Percentiles rank a stretch among this genome's conserved stretches.
Conservation (phyloP, 768 basidiomycete species). For the Boletus huronensis region DNA sequence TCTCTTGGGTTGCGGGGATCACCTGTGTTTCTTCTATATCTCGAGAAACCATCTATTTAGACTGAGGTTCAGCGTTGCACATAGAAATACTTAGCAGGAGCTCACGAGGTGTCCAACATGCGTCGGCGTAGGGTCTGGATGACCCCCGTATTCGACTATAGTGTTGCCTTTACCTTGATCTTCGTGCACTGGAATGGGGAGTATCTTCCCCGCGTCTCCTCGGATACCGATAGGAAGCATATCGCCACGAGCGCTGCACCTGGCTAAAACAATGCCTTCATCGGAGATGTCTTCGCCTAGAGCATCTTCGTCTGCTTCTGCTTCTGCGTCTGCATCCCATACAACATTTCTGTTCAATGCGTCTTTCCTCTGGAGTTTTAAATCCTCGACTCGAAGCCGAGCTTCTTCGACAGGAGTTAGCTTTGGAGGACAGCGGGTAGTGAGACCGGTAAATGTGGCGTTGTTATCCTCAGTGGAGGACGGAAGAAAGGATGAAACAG, state of each 20-base stretch:
- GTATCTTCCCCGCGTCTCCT: slow-evolving; percentile 51
- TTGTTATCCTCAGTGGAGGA: slow-evolving; percentile 56
- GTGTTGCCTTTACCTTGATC: slow-evolving; percentile 3
- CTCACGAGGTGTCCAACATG: slow-evolving; percentile 57
- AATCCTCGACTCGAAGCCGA: slow-evolving; percentile 47
- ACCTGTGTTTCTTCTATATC: slow-evolving; percentile 52
- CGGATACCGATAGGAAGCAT: slow-evolving; percentile 54
- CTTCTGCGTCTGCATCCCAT: slow-evolving; percentile 61
- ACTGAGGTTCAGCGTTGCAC: slow-evolving; percentile 1
- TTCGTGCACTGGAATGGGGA: slow-evolving; percentile 37
- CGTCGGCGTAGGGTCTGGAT: slow-evolving; percentile 48
- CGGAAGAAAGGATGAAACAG: slow-evolving; percentile 72
- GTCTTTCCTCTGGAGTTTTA: slow-evolving; percentile 58
- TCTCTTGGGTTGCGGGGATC: slow-evolving; percentile 35
- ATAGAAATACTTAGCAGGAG: background rate
- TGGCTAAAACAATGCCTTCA: slow-evolving; percentile 27
- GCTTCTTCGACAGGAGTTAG: slow-evolving; percentile 61
- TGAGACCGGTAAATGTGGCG: slow-evolving; percentile 51
- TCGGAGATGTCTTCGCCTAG: slow-evolving; percentile 48
- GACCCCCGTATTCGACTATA: slow-evolving; percentile 44
- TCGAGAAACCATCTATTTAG: slow-evolving; percentile 17
- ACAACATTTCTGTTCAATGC: slow-evolving; percentile 59
- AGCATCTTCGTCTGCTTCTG: slow-evolving; percentile 55
- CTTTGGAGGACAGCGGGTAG: slow-evolving; percentile 31
- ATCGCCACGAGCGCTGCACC: slow-evolving; percentile 14